phyloP scores from a whole-genome alignment of 495 filamentous ascomycete species.

The Massariosphaeria phaeospora region DNA sequence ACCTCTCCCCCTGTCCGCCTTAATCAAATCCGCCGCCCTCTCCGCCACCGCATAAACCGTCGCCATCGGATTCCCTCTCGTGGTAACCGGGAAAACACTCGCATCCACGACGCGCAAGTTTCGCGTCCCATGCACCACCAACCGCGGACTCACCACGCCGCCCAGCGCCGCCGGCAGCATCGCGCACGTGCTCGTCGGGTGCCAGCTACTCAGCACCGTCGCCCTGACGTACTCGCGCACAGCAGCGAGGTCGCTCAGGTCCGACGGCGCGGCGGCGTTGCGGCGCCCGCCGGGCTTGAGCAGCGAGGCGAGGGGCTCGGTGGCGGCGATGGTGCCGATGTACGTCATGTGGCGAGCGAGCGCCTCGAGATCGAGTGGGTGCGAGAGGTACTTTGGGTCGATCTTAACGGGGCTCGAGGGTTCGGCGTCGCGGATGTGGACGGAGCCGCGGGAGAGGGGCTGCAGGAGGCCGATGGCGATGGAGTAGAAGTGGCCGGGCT shows the following conservation, averaged over 20 bases:
- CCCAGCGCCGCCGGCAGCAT: slow-evolving; percentile 4
- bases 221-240: background rate
- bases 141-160: slow-evolving; percentile 15
- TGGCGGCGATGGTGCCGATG: slow-evolving; percentile 5
- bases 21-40: slow-evolving; percentile 21
- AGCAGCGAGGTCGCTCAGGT: too few species aligned
- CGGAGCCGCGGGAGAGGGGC: slow-evolving; percentile 46
- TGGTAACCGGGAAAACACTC: slow-evolving; percentile 3
- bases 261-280: too few species aligned
- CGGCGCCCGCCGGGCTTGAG: slow-evolving; percentile 12
- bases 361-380: slow-evolving; percentile 17
- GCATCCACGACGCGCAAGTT: slow-evolving; percentile 25
- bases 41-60: slow-evolving; percentile 25
- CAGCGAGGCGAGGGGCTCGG: too few species aligned
- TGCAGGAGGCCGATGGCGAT: background rate
- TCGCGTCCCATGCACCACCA: slow-evolving; percentile 20
- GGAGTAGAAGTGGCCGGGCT: background rate
- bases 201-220: slow-evolving; percentile 5
- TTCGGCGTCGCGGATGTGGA: slow-evolving; percentile 51
- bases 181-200: slow-evolving; percentile 23
- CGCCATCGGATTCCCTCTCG: slow-evolving; percentile 9
- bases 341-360: background rate
- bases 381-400: slow-evolving; percentile 52
- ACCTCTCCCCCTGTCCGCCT: slow-evolving; percentile 13
- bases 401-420: slow-evolving; percentile 51